Evolutionary conservation across 352 stramenopile species (phyloP), one percentile per base, ranked within the genome.

Genomic region (Peronospora belbahrii): DNA sequence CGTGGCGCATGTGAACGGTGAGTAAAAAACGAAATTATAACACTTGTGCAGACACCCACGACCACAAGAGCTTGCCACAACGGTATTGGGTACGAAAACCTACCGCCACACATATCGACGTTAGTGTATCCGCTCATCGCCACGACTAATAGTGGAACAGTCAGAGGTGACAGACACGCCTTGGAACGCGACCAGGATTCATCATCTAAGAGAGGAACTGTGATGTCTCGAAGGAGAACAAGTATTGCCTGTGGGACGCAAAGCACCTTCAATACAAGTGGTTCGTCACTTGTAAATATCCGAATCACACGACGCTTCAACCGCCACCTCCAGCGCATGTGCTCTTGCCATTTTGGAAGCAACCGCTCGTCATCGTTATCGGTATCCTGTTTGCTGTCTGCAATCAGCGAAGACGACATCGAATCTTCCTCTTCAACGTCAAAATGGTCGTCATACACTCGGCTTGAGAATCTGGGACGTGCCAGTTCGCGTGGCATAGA

Each of bases 101-200:
- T 57, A 2, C 48, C 46, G 8, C 58, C 22, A 33, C 46, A 43
- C 2, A 57, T 47, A 7, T 63, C 62, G 33, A 72, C 19, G 5
- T 48, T 49, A 2, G 63, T 50, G 28, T 65, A 61, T 13, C 65
- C 67, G 48, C 46, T 72, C 0, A 64, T 73, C 43, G 95, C 83
- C 18, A 80, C 64, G 9, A 97, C 59, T 49, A 96, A 90, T 4
- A 96, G 19, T 2, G 92, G 88, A 31, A 88, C 87, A 8, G 89
- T 70, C 19, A 86, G 53, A 4, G 88, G 65, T 10, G 83, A 92
- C 15, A 97, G 14, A 3, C 83, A 83, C 11, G 95, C 84, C 18
- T 95, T 72, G 2, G 68, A 67, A 9, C 94, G 76, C 2, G 81
- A 95, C 74, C 75, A 93, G 3, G 59, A 68, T 1, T 83, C 71